Evolutionary conservation across 2,329 filamentous ascomycete genomes (phyloP), one percentile per base, ranked within the genome.

Genomic region (Myriosclerotinia curreyana): DNA sequence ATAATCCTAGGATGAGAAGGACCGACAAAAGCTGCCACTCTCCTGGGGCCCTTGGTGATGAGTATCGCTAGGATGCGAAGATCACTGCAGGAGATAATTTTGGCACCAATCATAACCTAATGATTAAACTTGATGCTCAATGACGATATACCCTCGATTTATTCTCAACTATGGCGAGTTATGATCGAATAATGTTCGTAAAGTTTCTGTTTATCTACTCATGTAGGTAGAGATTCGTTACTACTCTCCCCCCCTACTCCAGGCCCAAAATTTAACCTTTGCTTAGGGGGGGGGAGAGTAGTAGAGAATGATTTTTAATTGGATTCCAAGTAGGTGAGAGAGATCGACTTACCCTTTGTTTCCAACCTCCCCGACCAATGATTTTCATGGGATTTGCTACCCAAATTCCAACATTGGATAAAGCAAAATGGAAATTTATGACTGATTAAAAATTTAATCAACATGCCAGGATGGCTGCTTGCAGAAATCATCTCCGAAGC

Each of bases 21-120:
- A 58, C 51, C 58, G 58, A 55, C 28, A 42, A 44, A 49, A 61
- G 51, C 62, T 64, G 62, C 40, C 38, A 62, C 31, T 63, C n/a
- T 63, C 34, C 46, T 42, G 17, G 64, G 38, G 46, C n/a, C 50
- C 36, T 44, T 48, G 36, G 17, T 55, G 49, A 36, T 48, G 49
- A 59, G 50, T 36, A 7, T 59, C 51, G 44, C 60, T 60, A 50
- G 60, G 65, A 62, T 66, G 36, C 52, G 62, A 62, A 44, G 64
- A 67, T 64, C 62, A 64, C 55, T 66, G 65, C 60, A 65, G 40
- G 52, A 56, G 53, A 50, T 44, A 66, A 54, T 64, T 65, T 66
- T 65, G 58, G 65, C 64, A 70, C 69, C 66, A 70, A 69, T 69
- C 65, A 66, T 36, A n/a, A 25, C 50, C 44, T 31, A 50, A 51